These are phyloP conservation scores for Candida smagusa DNA, from an alignment of 1,139 yeast species.

Conservation along the genomic window DNA sequence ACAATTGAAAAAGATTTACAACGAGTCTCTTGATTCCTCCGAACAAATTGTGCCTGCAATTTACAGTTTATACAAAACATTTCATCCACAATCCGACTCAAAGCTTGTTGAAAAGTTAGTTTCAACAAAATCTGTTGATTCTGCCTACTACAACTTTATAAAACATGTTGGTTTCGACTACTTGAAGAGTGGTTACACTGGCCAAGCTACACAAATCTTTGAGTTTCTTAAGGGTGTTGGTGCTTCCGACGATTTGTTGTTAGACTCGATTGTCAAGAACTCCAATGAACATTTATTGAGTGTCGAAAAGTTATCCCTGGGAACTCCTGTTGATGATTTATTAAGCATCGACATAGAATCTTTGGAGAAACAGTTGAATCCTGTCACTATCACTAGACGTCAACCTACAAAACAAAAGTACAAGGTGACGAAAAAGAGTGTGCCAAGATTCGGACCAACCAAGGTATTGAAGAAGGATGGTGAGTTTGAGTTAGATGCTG, in stretches of 20 bases:
- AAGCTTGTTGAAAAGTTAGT: conserved; percentile 4
- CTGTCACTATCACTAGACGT: conserved; percentile 4
- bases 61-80: conserved; percentile 24
- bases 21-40: background rate
- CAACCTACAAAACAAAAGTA: conserved; percentile 7
- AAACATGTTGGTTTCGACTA: conserved; percentile 49
- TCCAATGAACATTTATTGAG: conserved; percentile 25
- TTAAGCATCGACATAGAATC: conserved; percentile 21
- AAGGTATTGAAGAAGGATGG: conserved; percentile 33
- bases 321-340: conserved; percentile 25
- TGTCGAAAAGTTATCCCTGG: conserved; percentile 32
- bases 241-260: conserved; percentile 27
- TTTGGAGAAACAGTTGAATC: conserved; percentile 5
- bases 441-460: conserved; percentile 35
- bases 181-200: conserved; percentile 28
- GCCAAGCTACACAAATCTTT: conserved; percentile 31
- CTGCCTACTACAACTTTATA: conserved; percentile 34
- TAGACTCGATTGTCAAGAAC: conserved; percentile 27
- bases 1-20: conserved; percentile 5
- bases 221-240: conserved; percentile 10
- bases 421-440: conserved; percentile 25
- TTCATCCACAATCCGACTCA: conserved; percentile 7
- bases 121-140: conserved; percentile 14
- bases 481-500: conserved; percentile 41
- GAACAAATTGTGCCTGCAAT: conserved; percentile 7